A percentile compares a stretch with the other conserved stretches of the same genome.
phyloP scores from a whole-genome alignment of 495 filamentous ascomycete species.

The Xylaria castorea region DNA sequence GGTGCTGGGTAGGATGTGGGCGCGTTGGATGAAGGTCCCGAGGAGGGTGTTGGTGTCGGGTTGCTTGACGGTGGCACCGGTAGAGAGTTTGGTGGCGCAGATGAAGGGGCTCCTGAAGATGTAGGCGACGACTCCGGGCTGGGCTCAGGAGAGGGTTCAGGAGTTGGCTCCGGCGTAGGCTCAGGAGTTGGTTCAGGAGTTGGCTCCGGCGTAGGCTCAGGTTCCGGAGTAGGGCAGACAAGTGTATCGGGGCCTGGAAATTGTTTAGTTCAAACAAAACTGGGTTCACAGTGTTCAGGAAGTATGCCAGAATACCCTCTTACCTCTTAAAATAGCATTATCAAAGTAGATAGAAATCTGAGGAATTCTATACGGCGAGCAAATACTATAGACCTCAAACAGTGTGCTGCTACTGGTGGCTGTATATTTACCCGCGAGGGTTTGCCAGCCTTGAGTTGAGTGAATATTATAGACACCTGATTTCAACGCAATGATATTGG shows the following conservation, averaged over 20 bases:
- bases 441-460: neutral
- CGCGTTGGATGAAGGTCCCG: neutral
- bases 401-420: neutral
- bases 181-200: neutral
- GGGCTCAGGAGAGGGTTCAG: neutral
- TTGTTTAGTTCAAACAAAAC: neutral
- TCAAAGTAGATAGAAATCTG: slow-evolving; percentile 2
- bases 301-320: neutral
- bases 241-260: neutral
- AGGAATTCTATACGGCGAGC: slow-evolving; percentile 11
- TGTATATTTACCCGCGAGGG: neutral
- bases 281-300: neutral
- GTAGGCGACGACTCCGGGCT: neutral
- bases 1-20: neutral
- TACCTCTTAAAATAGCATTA: slow-evolving; percentile 13
- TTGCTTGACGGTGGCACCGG: neutral
- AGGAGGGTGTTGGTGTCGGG: neutral
- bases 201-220: neutral
- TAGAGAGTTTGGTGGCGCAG: neutral
- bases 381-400: neutral
- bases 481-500: neutral
- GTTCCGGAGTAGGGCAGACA: neutral
- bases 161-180: neutral
- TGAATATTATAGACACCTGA: neutral
- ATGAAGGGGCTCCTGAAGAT: neutral